Conservation (phyloP, 2,329 filamentous ascomycete species). For the Lachnellula arida region DNA sequence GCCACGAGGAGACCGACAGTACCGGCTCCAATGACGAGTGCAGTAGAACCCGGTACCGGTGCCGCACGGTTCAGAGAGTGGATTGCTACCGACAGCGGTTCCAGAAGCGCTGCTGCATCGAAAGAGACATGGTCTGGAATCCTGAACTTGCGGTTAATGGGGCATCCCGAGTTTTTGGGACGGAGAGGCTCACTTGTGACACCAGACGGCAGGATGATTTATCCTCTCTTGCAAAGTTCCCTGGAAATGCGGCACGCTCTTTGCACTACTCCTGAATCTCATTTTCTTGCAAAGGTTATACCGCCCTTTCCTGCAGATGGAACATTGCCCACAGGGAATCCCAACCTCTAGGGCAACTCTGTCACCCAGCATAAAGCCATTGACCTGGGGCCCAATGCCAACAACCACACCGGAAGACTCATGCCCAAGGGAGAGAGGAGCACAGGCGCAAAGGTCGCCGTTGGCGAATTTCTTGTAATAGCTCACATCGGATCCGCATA, state of each 20-base stretch:
- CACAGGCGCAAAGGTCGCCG: constrained; percentile 62
- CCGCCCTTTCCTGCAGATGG: constrained; percentile 82
- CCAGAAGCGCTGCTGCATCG: constrained; percentile 55
- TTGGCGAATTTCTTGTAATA: constrained; percentile 72
- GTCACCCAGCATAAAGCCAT: constrained; percentile 50
- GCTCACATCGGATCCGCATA: constrained; percentile 66
- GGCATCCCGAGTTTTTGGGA: background rate
- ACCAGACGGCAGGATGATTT: constrained; percentile 59
- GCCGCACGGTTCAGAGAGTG: constrained; percentile 55
- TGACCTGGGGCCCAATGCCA: constrained; percentile 48
- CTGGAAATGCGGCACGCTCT: constrained; percentile 59
- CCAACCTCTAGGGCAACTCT: constrained; percentile 78
- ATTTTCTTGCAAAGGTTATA: constrained; percentile 61
- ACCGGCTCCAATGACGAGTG: constrained; percentile 61
- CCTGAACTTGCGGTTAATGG: constrained; percentile 31
- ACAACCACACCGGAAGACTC: constrained; percentile 57
- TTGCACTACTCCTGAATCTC: constrained; percentile 58
- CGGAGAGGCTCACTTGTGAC: constrained; percentile 47
- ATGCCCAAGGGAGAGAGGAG: constrained; percentile 61
- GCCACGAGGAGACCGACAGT: constrained; percentile 60
- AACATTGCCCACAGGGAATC: constrained; percentile 84
- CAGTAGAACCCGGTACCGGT: constrained; percentile 48
- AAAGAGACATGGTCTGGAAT: constrained; percentile 56
- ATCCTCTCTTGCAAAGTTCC: constrained; percentile 59
- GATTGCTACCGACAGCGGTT: constrained; percentile 58